Evolutionary conservation across 2,329 filamentous ascomycete genomes (phyloP), one percentile per base, ranked within the genome.

Genomic region (Hawksworthiomyces lignivorus): DNA sequence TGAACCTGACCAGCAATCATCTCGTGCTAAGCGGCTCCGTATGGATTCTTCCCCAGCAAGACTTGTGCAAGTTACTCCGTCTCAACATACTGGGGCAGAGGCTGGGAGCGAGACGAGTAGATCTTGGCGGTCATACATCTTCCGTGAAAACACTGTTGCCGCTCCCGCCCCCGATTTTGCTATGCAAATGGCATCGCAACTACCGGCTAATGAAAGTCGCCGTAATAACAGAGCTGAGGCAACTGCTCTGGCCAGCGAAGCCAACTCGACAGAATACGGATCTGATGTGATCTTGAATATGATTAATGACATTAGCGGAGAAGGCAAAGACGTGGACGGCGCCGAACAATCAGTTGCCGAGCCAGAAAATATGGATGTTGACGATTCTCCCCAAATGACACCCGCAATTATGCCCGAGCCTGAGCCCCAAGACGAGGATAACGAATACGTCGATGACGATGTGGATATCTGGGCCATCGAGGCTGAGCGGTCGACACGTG

Each of bases 401-500:
- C 21, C 33, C 10, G 39, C 28, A 7, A 20, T 27, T 14, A n/a
- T 12, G 2, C 27, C 33, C 7, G 20, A 41, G n/a, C 18, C 9
- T 17, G 17, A 22, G 14, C 24, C 7, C 12, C 31, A 47, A 2
- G 44, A 49, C 2, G 46, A 51, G 7, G 68, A 69, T 4, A 26
- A 8, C n/a, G 65, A 67, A 4, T 69, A 68, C 10, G 62, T 60
- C 4, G 68, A 79, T 48, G 64, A 79, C 10, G 69, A 68, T 10
- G 62, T 60, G 4, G 68, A 79, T 48, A 64, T 80, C 10, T 80
- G 75, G 74, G 74, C 72, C 24, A 52, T 77, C 19, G 75, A 79
- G 52, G 75, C 74, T 10, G 63, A 68, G 40, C 67, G 74, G 11
- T 59, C 63, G 7, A 63, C 64, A 1, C 67, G 69, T 9, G 55